These are phyloP conservation scores for Albifimbria verrucaria DNA, from an alignment of 2,329 filamentous ascomycete species.

Conservation along the genomic window DNA sequence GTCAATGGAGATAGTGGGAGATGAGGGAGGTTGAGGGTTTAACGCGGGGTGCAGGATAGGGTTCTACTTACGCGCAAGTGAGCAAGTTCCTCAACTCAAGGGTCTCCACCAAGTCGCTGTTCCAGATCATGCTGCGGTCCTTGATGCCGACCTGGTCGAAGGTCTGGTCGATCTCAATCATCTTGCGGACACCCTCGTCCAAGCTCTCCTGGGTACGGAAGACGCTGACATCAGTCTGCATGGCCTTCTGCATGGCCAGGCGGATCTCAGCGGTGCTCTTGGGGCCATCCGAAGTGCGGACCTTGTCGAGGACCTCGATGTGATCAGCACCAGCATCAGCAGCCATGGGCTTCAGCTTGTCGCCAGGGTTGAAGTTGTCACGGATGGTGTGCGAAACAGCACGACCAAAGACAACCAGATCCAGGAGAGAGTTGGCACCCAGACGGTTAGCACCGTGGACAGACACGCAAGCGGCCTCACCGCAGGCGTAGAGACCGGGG, in stretches of 20 bases:
- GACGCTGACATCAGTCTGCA: constrained; percentile 95
- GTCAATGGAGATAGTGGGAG: too few relatives aligned
- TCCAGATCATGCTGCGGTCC: constrained; percentile 99
- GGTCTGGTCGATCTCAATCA: constrained; percentile 75
- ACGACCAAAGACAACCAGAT: constrained; percentile 95
- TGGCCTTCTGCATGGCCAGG: constrained; percentile 92
- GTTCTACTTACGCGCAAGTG: constrained; percentile 94
- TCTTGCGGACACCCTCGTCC: constrained; percentile 88
- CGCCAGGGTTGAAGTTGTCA: constrained; percentile 84
- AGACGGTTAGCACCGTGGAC: constrained; percentile 98
- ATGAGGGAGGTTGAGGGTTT: too few relatives aligned
- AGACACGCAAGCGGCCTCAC: constrained; percentile 95
- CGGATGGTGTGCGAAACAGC: constrained; percentile 96
- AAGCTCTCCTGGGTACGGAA: constrained; percentile 94
- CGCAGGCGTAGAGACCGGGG: constrained; percentile 90
- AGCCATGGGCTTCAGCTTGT: constrained; percentile 72
- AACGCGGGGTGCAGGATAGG: too few relatives aligned
- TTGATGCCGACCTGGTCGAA: constrained; percentile 88
- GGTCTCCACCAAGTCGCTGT: constrained; percentile 94
- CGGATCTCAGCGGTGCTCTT: constrained; percentile 88
- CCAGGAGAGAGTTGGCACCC: constrained; percentile 95
- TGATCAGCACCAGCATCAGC: constrained; percentile 87
- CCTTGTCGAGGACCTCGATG: constrained; percentile 80
- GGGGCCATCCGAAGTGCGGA: constrained; percentile 79
- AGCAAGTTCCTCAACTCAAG: constrained; percentile 92